Percentiles rank a stretch among this genome's conserved stretches.
Conservation (phyloP, 164 flowering plant species). For the Vitis labrusca region DNA sequence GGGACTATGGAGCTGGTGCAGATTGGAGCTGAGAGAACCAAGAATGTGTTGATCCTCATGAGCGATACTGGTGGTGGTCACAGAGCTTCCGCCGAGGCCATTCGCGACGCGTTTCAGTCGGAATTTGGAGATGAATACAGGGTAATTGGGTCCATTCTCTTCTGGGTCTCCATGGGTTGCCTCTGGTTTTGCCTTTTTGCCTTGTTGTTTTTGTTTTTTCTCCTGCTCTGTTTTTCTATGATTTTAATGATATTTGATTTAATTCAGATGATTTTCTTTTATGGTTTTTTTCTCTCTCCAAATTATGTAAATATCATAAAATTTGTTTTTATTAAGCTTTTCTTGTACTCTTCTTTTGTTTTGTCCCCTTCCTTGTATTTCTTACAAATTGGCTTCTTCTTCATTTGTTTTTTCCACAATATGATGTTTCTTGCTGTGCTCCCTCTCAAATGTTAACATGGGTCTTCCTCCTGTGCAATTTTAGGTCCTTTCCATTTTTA, state of each 20-base stretch:
- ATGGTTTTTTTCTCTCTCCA: neutral
- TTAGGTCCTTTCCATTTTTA: neutral
- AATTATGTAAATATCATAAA: too few species aligned
- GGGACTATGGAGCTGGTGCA: conserved; percentile 66
- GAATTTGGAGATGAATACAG: conserved; percentile 84
- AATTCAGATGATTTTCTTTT: neutral
- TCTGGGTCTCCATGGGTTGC: too few species aligned
- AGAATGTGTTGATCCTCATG: conserved; percentile 89
- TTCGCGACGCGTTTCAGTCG: conserved; percentile 73
- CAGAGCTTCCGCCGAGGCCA: conserved; percentile 96
- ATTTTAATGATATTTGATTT: neutral
- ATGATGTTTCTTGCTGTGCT: neutral
- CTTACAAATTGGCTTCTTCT: neutral
- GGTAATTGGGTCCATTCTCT: conserved; percentile 30
- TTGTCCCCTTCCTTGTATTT: neutral
- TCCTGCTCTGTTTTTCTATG: neutral
- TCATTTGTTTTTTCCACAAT: neutral
- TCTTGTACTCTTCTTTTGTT: neutral
- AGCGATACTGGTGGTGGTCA: conserved; percentile 99
- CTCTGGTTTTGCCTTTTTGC: neutral
- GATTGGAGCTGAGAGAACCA: conserved; percentile 87
- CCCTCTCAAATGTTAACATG: neutral
- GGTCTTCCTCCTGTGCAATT: neutral
- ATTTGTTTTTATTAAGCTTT: neutral
- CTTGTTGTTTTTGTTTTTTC: neutral